Conservation (phyloP, 177 flowering plant genomes). For the Vitis hybrid region DNA sequence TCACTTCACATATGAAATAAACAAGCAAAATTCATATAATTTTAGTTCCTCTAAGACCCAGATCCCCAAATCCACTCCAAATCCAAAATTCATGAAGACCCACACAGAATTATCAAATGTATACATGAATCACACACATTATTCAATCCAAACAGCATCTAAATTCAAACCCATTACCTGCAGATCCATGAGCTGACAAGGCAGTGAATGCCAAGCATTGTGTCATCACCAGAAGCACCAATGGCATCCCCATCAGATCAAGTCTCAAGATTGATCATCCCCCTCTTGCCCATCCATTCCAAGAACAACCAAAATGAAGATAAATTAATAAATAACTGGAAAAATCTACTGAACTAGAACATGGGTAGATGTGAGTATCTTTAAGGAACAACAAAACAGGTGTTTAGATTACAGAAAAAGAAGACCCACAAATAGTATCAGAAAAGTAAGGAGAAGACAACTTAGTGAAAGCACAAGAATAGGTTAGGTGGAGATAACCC, state of each 20-base stretch:
- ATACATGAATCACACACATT: neutral
- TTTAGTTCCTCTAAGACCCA: conserved; percentile 2
- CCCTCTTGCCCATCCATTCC: conserved; percentile 15
- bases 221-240: conserved; percentile 22
- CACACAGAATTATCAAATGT: too few relatives aligned
- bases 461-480: neutral
- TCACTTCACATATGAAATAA: too few relatives aligned
- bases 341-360: neutral
- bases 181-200: conserved; percentile 40
- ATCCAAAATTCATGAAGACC: neutral
- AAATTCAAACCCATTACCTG: conserved; percentile 43
- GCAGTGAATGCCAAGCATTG: conserved; percentile 15
- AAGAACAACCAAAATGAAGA: conserved; percentile 6
- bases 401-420: neutral
- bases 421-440: conserved; percentile 20
- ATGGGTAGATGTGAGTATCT: conserved; percentile 4
- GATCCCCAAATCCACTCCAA: conserved; percentile 15
- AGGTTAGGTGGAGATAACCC: conserved; percentile 11
- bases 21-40: neutral
- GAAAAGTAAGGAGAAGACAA: conserved; percentile 4
- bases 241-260: conserved; percentile 37
- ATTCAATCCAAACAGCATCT: neutral
- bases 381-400: conserved; percentile 6
- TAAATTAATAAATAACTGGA: conserved; percentile 4
- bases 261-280: conserved; percentile 20